Evolutionary conservation across 306 rosid species (phyloP), one percentile per base, ranked within the genome.

Genomic region (Casuarina equisetifolia): DNA sequence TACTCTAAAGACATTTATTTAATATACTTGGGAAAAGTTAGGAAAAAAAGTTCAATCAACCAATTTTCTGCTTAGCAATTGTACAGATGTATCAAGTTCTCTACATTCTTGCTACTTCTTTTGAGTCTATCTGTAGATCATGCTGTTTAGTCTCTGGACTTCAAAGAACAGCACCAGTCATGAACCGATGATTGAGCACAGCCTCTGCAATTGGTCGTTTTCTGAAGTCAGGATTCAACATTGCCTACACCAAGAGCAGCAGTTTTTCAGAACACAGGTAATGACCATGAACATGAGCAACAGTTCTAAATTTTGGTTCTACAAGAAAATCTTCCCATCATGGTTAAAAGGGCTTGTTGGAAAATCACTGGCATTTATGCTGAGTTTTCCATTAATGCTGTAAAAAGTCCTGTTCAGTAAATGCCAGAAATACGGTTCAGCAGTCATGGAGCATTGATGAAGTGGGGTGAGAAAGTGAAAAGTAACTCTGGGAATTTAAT

Each of bases 201-300:
- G 92, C 86, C 80, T 90, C 89, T 0, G 91, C 98, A 61, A 82
- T 79, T 16, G 95, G 98, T 43, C 97, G 86, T 78, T 85, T 88
- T 20, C 95, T 92, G 79, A 89, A 90, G 72, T 94, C 97, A 42
- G 97, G 85, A 84, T 92, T 89, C 76, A 92, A 84, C 97, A 94
- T 94, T 66, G 92, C 97, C 98, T 94, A 83, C 38, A 68, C 50
- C 64, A 58, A 67, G n/a, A 76, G 38, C 25, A 63, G 38, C 36
- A 58, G 74, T 7, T 62, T 68, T 52, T 58, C 17, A 83, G 73
- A 79, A 63, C 32, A 70, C 57, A 48, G 48, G 50, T 36, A 58
- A 4, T 38, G 20, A 83, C 48, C 6, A 6, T 20, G 9, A 32
- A 16, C 3, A 49, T 25, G 70, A 12, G 36, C 8, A 25, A 35